Evolutionary conservation across 2,329 filamentous ascomycete genomes (phyloP), one percentile per base, ranked within the genome.

Genomic region (Pezicula neosporulosa): DNA sequence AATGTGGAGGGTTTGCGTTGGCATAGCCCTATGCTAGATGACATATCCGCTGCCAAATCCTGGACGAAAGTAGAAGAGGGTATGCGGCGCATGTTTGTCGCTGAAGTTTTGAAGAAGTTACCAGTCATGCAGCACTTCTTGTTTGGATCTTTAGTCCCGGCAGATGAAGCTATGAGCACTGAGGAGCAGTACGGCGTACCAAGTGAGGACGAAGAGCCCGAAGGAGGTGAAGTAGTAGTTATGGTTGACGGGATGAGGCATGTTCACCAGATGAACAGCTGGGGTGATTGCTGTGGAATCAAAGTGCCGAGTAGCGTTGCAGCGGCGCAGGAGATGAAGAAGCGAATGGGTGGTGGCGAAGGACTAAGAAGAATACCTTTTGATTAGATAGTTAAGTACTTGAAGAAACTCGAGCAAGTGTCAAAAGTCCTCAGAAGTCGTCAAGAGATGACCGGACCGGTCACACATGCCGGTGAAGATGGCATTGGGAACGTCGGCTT

Each of bases 51-150:
- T 1, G 88, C 93, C 15, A 92, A 90, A 68, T 89, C 79, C 37
- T 99, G 94, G 94, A 74, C 71, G 58, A 99, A 99, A 76, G 88
- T 99, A 46, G 92, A 97, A 68, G 87, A 80, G 24, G 94, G 94
- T 6, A 97, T 99, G 95, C 82, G 89, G 54, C 89, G 90, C 60
- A 99, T 99, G 95, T 97, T 97, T 66, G 80, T 93, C 47, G 89
- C 86, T 38, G 94, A 99, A 70, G 93, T 99, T 1, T 71, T 99
- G 47, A 85, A 88, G 30, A 99, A 99, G 70, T 69, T 99, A 50
- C 94, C 94, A 1, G 93, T 99, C 41, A 97, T 97, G 91, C 94
- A 99, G 72, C 95, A 99, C 69, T 99, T 99, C 62, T 66, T 99
- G 49, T 99, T 99, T 65, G 94, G 94, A 1, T 87, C 85, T 8